A percentile compares a stretch with the other conserved stretches of the same genome.
phyloP scores from a whole-genome alignment of 2,329 filamentous ascomycete species.

The Pseudogymnoascus sp. region DNA sequence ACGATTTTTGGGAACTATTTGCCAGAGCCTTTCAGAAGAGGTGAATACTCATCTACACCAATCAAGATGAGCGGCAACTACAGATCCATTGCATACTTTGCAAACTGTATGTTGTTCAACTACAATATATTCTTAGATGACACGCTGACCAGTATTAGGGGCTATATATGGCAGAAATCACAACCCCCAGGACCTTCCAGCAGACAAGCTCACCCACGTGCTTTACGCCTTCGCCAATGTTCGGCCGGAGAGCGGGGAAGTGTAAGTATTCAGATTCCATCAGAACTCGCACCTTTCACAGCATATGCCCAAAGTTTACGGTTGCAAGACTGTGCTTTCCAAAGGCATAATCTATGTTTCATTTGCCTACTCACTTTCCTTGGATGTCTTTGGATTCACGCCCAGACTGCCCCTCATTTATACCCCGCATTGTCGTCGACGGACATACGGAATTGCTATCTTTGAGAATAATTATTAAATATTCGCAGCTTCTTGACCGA shows the following conservation, averaged over 20 bases:
- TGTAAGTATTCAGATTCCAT: slow-evolving; percentile 37
- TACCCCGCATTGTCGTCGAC: background rate
- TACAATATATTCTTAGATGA: background rate
- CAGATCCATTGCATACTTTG: slow-evolving; percentile 65
- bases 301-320: background rate
- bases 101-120: slow-evolving; percentile 49
- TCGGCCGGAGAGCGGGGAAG: slow-evolving; percentile 69
- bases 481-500: slow-evolving; percentile 45
- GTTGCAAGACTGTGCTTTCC: background rate
- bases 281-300: background rate
- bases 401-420: too few relatives aligned
- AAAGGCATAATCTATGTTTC: background rate
- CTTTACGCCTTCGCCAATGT: slow-evolving; percentile 91
- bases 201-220: slow-evolving; percentile 76
- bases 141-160: slow-evolving; percentile 34
- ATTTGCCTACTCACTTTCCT: background rate
- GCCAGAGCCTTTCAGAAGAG: background rate
- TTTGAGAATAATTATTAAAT: slow-evolving; percentile 6
- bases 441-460: background rate
- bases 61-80: slow-evolving; percentile 34
- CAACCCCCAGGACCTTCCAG: slow-evolving; percentile 75
- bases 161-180: slow-evolving; percentile 83
- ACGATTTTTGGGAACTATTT: slow-evolving; percentile 12
- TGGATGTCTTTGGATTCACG: background rate
- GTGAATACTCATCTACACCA: background rate